A percentile compares a stretch with the other conserved stretches of the same genome.
Evolutionary conservation across 2,329 filamentous ascomycete genomes (phyloP).

Genomic region (Pestalotiopsis sp.): DNA sequence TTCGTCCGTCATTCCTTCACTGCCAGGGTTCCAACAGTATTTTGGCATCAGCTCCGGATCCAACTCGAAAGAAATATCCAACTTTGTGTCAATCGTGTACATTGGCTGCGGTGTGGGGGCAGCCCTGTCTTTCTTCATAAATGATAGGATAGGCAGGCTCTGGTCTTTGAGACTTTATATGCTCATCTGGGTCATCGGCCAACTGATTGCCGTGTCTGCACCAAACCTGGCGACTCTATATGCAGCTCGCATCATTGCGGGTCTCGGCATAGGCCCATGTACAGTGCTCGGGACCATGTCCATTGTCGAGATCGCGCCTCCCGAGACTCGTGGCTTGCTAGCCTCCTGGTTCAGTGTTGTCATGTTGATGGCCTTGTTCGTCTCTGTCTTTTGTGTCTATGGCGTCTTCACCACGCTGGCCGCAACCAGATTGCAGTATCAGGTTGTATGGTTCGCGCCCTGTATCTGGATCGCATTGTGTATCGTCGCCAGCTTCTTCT

Average conservation of each 20-base stretch:
- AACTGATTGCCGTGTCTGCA: conserved; percentile 23
- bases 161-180: conserved; percentile 35
- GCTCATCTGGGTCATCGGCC: conserved; percentile 34
- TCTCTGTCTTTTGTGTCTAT: conserved; percentile 1
- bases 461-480: not conserved
- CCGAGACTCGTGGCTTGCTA: conserved; percentile 53
- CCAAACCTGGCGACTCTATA: conserved; percentile 54
- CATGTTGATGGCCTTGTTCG: conserved; percentile 7
- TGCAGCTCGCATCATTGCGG: conserved; percentile 54
- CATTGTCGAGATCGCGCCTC: conserved; percentile 58
- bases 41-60: conserved; percentile 35
- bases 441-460: conserved; percentile 17
- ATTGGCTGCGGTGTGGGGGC: conserved; percentile 33
- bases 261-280: conserved; percentile 52
- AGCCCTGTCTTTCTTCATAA: conserved; percentile 37
- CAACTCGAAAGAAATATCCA: conserved; percentile 28
- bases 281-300: conserved; percentile 59
- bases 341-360: conserved; percentile 19
- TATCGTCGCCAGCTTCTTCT: conserved; percentile 19
- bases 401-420: conserved; percentile 2
- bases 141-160: conserved; percentile 21
- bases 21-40: conserved; percentile 36
- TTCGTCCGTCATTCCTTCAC: conserved; percentile 32
- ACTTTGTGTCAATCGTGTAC: conserved; percentile 39
- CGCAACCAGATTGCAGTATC: not conserved